Conservation (phyloP, 176 grass and related monocot species). For the Raddia distichophylla region DNA sequence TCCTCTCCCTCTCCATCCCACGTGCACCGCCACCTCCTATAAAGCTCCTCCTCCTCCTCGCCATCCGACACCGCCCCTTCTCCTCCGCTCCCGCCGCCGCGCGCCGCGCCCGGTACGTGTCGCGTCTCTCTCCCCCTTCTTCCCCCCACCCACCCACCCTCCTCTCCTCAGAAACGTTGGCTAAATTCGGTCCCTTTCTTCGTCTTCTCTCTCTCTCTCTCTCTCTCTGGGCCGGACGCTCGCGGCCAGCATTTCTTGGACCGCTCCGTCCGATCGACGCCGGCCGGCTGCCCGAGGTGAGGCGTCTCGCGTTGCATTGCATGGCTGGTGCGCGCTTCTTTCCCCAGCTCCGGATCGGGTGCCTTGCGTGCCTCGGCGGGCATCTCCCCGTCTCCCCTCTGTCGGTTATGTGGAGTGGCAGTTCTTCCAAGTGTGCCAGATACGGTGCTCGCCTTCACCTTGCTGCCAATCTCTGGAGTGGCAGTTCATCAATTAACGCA, state of each 20-base stretch:
- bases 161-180: not conserved
- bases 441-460: not conserved
- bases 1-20: conserved; percentile 14
- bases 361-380: no score
- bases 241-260: not conserved
- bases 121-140: not conserved
- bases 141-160: not conserved
- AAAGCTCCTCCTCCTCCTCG: not conserved
- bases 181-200: not conserved
- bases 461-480: no score
- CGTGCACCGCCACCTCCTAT: not conserved
- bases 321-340: conserved; percentile 1
- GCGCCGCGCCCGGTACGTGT: conserved; percentile 11
- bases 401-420: not conserved
- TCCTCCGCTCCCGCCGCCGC: not conserved
- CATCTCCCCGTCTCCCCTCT: not conserved
- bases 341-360: conserved; percentile 31
- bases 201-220: not conserved
- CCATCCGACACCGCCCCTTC: conserved; percentile 1
- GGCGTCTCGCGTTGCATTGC: not conserved
- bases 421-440: not conserved
- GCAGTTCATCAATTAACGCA: no score
- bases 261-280: not conserved
- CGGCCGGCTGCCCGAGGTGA: conserved; percentile 2
- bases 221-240: not conserved